Base-by-base conservation (phyloP, 1,284 basidiomycete species). In the Microbotryomycetes sp. region DNA sequence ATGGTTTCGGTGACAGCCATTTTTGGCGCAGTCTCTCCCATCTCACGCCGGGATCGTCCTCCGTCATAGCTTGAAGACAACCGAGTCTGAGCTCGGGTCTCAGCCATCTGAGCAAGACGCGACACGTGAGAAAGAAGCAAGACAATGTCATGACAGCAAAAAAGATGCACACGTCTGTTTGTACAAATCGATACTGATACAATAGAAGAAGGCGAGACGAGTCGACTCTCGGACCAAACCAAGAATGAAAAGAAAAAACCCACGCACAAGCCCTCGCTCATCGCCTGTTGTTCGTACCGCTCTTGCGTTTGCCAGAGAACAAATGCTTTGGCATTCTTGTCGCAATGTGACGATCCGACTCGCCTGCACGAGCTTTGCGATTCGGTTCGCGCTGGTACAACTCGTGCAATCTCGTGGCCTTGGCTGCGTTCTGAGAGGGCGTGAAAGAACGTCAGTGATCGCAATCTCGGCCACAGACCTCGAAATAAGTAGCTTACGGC, bases 361-460 rank as follows among this genome's bases (percentile, higher is more conserved):
- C 92, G 66, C 88, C 89, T 49, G 91, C 92, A 74, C 87, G 89
- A 28, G 91, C 92, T 49, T 86, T 81, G 80, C 85, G 84, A 75
- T 93, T 92, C 64, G 89, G 87, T 65, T 82, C 83, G 69, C 92
- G 81, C 76, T 93, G 89, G 16, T 86, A 86, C 63, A 93, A 82
- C 71, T 89, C 87, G 65, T 89, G 86, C 57, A 96, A 80, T 74
- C 85, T 84, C 75, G 83, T 79, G 22, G 92, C 89, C 75, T 86
- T 87, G 65, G 83, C 80, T 32, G 81, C 83, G 85, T 96, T 90
- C 82, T 87, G 59, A 32, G 55, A 63, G 64, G 54, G 53, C 60
- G 61, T 9, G 25, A 60, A 47, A 32, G 52, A 47, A 36, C 52
- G 50, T 56, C 47, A 55, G 42, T 7, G 3, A 28, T 4, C 22